Percentiles rank a stretch among this genome's conserved stretches.
Conservation (phyloP, 805 yeast genomes). For the Candida golubevii region DNA sequence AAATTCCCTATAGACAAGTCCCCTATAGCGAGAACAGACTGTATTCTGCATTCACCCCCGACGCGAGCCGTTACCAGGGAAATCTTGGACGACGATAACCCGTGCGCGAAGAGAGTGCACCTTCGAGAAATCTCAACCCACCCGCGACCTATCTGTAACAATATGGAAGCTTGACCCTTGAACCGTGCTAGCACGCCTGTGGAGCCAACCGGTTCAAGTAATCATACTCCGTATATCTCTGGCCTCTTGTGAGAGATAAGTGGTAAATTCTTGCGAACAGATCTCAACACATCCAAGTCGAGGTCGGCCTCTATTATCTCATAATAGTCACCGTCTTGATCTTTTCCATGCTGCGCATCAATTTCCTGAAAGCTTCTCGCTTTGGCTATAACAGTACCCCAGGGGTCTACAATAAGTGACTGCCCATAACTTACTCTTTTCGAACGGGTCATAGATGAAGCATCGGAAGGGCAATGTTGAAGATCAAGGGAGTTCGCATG, state of each 20-base stretch:
- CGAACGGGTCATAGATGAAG: slow-evolving; percentile 13
- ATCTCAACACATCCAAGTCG: slow-evolving; percentile 46
- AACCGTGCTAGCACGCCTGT: too few species aligned
- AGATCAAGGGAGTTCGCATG: slow-evolving; percentile 26
- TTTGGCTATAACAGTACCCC: slow-evolving; percentile 75
- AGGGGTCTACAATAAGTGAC: slow-evolving; percentile 82
- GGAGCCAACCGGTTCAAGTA: too few species aligned
- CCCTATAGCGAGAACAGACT: too few species aligned
- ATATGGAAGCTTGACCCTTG: too few species aligned
- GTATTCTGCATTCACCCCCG: too few species aligned
- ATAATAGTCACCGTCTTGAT: slow-evolving; percentile 34
- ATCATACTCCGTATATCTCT: slow-evolving; percentile 33
- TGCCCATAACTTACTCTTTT: slow-evolving; percentile 79
- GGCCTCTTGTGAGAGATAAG: slow-evolving; percentile 67
- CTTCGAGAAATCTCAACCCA: too few species aligned
- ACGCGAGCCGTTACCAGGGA: too few species aligned
- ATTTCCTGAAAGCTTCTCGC: slow-evolving; percentile 28
- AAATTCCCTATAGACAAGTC: too few species aligned
- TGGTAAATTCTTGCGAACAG: slow-evolving; percentile 69
- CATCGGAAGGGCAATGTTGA: slow-evolving; percentile 2
- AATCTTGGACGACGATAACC: too few species aligned
- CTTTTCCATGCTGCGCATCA: slow-evolving; percentile 11
- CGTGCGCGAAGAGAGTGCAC: too few species aligned
- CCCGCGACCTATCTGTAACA: too few species aligned
- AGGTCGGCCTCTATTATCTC: slow-evolving; percentile 60